Base-by-base conservation (phyloP, 148 eudicot species). In the Rhododendron henanense region DNA sequence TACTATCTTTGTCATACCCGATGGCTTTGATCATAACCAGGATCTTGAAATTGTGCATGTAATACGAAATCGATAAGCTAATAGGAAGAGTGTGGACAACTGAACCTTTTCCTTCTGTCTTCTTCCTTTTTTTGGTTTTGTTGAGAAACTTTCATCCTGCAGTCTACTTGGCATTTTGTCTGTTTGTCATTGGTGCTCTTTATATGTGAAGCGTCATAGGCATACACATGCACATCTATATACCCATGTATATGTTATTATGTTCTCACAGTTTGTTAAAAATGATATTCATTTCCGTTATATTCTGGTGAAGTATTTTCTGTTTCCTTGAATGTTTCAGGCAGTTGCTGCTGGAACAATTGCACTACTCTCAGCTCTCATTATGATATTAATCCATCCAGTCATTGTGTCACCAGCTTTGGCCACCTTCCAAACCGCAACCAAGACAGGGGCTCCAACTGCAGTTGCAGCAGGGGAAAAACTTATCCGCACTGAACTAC, bases 331-430 rank as follows among this genome's bases (percentile, higher is more conserved):
- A 51, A 47, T 69, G 65, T 87, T 89, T 87, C 94, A 97, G 99
- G 94, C 86, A 61, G 79, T 91, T 82, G 84, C 92, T 59, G 90
- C 89, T 79, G 93, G 94, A 53, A 92, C 92, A 48, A 82, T 93
- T n/a, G 67, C 90, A 80, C 89, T 95, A 21, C 87, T 94, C 33
- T 91, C 94, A 3, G 92, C 91, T 67, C 83, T 93, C 83, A 75
- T 93, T 79, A 53, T 91, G 87, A 77, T 85, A 59, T 84, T 90
- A 37, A 83, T 94, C 71, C 91, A 91, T 80, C 96, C 96, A 28
- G 83, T 91, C 78, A 48, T 92, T 48, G 93, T 93, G 10, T 87
- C 92, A 19, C 99, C 99, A 57, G 99, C 99, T 84, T 88, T 94
- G 25, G 99, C 99, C 41, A 91, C 92, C 87, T 90, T 97, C 51